Evolutionary conservation across 2,329 filamentous ascomycete species (phyloP).

Genomic region (Diaporthe velutina): DNA sequence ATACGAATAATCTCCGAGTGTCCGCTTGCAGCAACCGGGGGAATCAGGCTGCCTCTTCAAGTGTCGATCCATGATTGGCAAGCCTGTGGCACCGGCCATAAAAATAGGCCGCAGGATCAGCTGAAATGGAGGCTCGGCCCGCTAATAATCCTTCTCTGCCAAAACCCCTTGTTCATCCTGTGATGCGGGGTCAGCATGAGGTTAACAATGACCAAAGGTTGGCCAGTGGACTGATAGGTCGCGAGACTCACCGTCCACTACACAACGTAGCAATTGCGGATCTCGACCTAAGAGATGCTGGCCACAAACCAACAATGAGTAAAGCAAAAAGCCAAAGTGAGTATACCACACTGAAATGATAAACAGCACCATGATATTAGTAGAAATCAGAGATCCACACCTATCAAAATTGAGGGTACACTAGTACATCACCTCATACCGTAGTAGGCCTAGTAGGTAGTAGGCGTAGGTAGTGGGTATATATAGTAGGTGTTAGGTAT

Average conservation of each 20-base stretch:
- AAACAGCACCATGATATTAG: no score
- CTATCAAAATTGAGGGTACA: no score
- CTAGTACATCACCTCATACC: no score
- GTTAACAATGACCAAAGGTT: no score
- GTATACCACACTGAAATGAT: not conserved
- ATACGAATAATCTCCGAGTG: not conserved
- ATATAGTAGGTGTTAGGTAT: no score
- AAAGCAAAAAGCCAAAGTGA: no score
- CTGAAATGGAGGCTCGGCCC: constrained; percentile 6
- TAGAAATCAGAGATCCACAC: no score
- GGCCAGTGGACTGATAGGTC: no score
- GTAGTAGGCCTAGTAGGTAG: no score
- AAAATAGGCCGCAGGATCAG: constrained; percentile 17
- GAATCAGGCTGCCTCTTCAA: not conserved
- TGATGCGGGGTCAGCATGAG: not conserved
- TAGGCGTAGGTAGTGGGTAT: no score
- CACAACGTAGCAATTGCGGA: no score
- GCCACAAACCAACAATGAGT: not conserved
- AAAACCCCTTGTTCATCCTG: not conserved
- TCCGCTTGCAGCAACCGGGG: not conserved
- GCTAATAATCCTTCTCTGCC: not conserved
- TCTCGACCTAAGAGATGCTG: not conserved
- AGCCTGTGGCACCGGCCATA: not conserved
- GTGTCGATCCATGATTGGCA: not conserved
- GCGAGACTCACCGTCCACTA: no score